Conservation (phyloP, 306 rosid species). For the Echinosophora koreensis region DNA sequence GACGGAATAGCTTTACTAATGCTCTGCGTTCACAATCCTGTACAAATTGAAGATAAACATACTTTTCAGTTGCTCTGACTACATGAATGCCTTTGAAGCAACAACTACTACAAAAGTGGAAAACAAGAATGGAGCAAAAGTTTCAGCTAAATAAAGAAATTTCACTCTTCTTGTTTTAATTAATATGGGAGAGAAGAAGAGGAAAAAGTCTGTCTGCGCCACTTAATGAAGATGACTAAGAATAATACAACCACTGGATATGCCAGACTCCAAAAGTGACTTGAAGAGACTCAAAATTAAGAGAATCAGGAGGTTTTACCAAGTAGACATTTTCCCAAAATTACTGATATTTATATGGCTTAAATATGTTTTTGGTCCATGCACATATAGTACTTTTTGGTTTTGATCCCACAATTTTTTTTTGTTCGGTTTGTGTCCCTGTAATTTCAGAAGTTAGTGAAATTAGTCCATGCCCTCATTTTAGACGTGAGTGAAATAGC, state of each 20-base stretch:
- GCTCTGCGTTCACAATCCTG: constrained; percentile 99
- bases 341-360: background rate
- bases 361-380: background rate
- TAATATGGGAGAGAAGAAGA: background rate
- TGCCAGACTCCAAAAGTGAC: constrained; percentile 4
- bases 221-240: constrained; percentile 10
- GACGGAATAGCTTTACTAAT: constrained; percentile 80
- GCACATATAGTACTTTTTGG: too few relatives aligned
- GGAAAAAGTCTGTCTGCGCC: constrained; percentile 14
- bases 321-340: constrained; percentile 2
- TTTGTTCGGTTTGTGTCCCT: too few relatives aligned
- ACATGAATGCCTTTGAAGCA: constrained; percentile 16
- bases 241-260: background rate
- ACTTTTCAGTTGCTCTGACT: background rate
- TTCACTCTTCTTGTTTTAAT: background rate
- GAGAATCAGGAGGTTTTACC: background rate
- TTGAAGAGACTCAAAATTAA: background rate
- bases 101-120: background rate
- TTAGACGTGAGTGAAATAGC: too few relatives aligned
- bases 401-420: too few relatives aligned
- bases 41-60: constrained; percentile 29
- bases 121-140: background rate
- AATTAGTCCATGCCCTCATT: too few relatives aligned
- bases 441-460: too few relatives aligned
- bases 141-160: background rate